Evolutionary conservation across 2,329 filamentous ascomycete species (phyloP).

Genomic region (Rhexocercosporidium sp.): DNA sequence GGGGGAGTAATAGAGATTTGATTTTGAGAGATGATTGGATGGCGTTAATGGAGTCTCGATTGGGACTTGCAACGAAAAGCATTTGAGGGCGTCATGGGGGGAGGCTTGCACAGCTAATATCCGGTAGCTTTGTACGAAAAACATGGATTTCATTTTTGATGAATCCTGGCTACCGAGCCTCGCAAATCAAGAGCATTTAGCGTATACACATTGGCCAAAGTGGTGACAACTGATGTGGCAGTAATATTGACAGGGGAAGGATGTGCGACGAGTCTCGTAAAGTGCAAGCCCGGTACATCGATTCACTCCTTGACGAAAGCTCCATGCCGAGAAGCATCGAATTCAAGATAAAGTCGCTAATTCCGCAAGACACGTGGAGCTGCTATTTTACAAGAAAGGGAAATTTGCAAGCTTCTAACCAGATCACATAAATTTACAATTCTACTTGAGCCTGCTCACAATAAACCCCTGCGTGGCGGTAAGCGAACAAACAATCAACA

Average conservation of each 20-base stretch:
- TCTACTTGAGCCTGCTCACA: no score
- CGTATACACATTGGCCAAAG: not conserved
- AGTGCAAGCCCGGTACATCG: no score
- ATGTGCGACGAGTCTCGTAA: no score
- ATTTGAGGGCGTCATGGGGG: slow-evolving; percentile 31
- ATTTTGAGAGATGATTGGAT: slow-evolving; percentile 3
- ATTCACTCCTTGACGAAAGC: not conserved
- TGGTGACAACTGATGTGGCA: not conserved
- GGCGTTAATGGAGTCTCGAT: slow-evolving; percentile 24
- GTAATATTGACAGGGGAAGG: no score
- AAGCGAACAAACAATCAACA: not conserved
- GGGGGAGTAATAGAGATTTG: not conserved
- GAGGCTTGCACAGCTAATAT: slow-evolving; percentile 25
- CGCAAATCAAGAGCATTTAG: not conserved
- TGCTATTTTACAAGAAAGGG: no score
- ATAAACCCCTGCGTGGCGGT: no score
- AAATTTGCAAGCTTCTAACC: no score
- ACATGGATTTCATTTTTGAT: not conserved
- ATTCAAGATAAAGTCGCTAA: no score
- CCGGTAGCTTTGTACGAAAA: slow-evolving; percentile 26
- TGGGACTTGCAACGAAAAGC: slow-evolving; percentile 21
- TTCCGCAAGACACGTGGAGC: no score
- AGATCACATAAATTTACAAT: no score
- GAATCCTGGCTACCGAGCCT: not conserved
- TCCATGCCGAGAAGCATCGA: not conserved